Evolutionary conservation across 257 asterid genomes (phyloP), one percentile per base, ranked within the genome.

Genomic region (Cordia subcordata): DNA sequence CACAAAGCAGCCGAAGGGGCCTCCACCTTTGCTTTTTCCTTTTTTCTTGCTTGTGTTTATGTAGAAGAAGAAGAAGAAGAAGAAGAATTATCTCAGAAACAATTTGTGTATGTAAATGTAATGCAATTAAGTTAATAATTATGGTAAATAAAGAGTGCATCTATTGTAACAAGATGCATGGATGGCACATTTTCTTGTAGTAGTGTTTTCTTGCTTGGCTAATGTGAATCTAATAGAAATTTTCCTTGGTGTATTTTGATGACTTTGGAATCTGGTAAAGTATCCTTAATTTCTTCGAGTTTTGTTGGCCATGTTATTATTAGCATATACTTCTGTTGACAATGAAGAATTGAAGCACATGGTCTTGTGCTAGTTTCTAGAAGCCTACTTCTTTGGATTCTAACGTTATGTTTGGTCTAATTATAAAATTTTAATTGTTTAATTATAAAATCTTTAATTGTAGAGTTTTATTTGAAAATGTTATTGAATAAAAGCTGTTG

Each of bases 71-170:
- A 39, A 39, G 42, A 32, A 14, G 32, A 27, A 27, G 35, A 27
- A 27, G 35, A 27, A 27, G 58, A 49, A 51, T 44, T 17, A 65
- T 44, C 65, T 56, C 72, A 66, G 77, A n/a, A n/a, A n/a, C n/a
- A n/a, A n/a, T n/a, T n/a, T n/a, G n/a, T n/a, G n/a, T n/a, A n/a
- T n/a, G n/a, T n/a, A n/a, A n/a, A n/a, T n/a, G n/a, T n/a, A n/a
- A n/a, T n/a, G n/a, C n/a, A n/a, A n/a, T n/a, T n/a, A n/a, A n/a
- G n/a, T n/a, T n/a, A n/a, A n/a, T n/a, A n/a, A n/a, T n/a, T n/a
- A n/a, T n/a, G n/a, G n/a, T n/a, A n/a, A n/a, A n/a, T n/a, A 49
- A 49, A 44, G 49, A 61, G 16, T 49, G 23, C 35, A 37, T 10
- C 23, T 18, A 17, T 49, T 39, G 17, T 46, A n/a, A n/a, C n/a